phyloP scores from a whole-genome alignment of 257 asterid genomes.

The Verbascum thapsus region DNA sequence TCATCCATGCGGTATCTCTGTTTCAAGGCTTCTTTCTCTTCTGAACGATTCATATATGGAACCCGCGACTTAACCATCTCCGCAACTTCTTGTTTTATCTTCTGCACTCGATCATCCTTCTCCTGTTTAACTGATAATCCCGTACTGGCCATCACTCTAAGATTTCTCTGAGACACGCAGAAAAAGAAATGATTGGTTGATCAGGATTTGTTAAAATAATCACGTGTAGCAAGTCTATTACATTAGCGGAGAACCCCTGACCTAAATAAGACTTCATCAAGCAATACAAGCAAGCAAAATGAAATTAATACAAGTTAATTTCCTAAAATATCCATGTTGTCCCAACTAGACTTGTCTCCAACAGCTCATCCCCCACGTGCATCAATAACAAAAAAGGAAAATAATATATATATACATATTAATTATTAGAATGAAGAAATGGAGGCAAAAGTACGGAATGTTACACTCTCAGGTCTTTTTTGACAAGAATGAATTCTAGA shows the following conservation, averaged over 20 bases:
- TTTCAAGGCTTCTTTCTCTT: constrained; percentile 69
- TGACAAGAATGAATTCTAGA: background rate
- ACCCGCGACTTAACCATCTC: constrained; percentile 69
- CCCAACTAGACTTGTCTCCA: background rate
- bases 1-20: constrained; percentile 74
- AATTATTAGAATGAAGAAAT: background rate
- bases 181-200: background rate
- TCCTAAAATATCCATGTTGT: background rate
- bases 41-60: constrained; percentile 56
- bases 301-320: background rate
- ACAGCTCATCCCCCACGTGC: background rate
- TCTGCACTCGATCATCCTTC: constrained; percentile 67
- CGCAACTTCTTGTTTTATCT: constrained; percentile 74
- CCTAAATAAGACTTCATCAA: constrained; percentile 9
- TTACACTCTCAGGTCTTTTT: background rate
- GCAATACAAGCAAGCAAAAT: background rate
- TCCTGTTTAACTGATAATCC: constrained; percentile 84
- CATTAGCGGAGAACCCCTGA: constrained; percentile 4
- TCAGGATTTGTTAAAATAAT: constrained; percentile 23
- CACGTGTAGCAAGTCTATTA: background rate
- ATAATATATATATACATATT: background rate
- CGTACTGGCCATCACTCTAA: constrained; percentile 60
- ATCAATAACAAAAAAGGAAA: background rate
- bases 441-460: background rate
- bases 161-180: constrained; percentile 60